Evolutionary conservation across 1,284 basidiomycete species (phyloP), one percentile per base, ranked within the genome.

Genomic region (Neotropicomus parvogracilis): DNA sequence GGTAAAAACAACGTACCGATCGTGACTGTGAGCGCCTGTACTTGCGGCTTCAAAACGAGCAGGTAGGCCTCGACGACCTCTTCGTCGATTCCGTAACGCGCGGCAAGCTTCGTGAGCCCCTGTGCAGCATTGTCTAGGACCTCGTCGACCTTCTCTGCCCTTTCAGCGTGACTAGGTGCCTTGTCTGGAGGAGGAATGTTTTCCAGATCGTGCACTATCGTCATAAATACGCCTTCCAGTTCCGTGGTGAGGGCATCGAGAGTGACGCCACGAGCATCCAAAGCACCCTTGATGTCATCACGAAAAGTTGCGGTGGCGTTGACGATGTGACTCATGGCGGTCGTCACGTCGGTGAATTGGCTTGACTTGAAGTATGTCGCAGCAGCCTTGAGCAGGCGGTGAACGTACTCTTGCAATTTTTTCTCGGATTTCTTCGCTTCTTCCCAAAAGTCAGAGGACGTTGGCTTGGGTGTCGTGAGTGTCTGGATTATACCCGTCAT

Each of bases 261-360:
- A 1, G 54, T 50, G 14, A 48, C 27, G 11, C 41, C 0, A 2
- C 26, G 55, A 3, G 27, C 19, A n/a, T 51, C 47, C 19, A 59
- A 13, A 31, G 48, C 32, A 4, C 11, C 45, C 6, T 41, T 9
- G 6, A 59, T 51, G 17, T 19, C 14, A 3, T 32, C 6, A 12
- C 48, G 55, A 17, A 57, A 59, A 10, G 41, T 31, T 27, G 55
- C 12, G 3, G 56, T 59, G 13, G 43, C 13, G n/a, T 4, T 19
- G 32, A 53, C 32, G 1, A 58, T 60, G 10, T 44, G 33, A 3
- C 48, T 6, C 40, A 54, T 49, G 2, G 40, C 10, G 7, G n/a
- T 41, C 3, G 32, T 7, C 4, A 56, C 19, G 16, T 58, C 46
- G 3, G 41, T 41, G 11, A 53, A 46, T 0, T 33, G 16, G 16